Evolutionary conservation across 257 asterid species (phyloP), one percentile per base, ranked within the genome.

Genomic region (Solanum pimpinellifolium): DNA sequence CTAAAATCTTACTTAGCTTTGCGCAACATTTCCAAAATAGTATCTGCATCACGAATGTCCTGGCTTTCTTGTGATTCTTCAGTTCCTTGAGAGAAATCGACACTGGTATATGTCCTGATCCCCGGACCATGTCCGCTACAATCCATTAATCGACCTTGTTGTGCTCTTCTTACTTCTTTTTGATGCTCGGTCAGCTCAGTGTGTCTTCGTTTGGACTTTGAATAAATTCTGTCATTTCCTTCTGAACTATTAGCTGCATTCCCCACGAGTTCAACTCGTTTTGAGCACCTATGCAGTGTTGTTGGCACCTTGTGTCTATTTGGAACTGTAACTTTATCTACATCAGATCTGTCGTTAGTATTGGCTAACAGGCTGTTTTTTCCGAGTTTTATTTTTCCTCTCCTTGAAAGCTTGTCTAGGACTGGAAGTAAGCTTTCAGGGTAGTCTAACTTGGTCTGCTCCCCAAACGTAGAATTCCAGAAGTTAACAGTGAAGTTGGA

Each of bases 101-200:
- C 91, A 78, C 82, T 86, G 37, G 98, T 94, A 87, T 94, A 94
- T 31, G 98, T 94, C 65, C 90, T 89, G 70, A 94, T 84, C 29
- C 98, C 98, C 41, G 96, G 98, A 83, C 98, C 97, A 72, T 90
- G 98, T 15, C 97, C 95, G 88, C 56, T 85, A 89, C 95, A 91
- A 89, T 94, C 98, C 82, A 80, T 89, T 5, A 87, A 60, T 41
- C 95, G 91, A 72, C 98, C 98, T 91, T 92, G 94, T 75, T 94
- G 98, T 56, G 96, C 98, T 86, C 93, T 91, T 90, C 98, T 92
- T 86, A 94, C 98, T 92, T 94, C 98, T 85, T 88, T 94, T 90
- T 94, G 98, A 90, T 89, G 98, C 59, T 94, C 98, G 3, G 98
- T 96, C 87, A 96, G 91, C 89, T 92, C 94, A 62, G 80, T 83